Conservation (phyloP, 805 yeast genomes). For the Cyberlindnera xylosilytica region DNA sequence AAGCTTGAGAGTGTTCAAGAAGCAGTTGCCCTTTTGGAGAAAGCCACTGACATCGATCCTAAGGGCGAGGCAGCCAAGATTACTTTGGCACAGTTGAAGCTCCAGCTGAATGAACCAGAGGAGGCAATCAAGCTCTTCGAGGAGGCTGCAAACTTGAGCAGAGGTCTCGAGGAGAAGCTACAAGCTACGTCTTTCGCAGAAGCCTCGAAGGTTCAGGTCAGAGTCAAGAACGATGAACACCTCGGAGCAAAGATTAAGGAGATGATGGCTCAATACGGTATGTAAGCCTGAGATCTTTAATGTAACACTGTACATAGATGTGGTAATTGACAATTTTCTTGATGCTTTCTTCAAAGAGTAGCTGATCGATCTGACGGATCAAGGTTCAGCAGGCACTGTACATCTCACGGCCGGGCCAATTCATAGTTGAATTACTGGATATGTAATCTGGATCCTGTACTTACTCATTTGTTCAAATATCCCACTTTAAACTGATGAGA, state of each 20-base stretch:
- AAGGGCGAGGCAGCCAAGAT: slow-evolving; percentile 85
- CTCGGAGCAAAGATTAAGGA: slow-evolving; percentile 62
- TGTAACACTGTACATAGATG: no score
- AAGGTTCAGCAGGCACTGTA: no score
- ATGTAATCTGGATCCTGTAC: no score
- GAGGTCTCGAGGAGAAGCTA: slow-evolving; percentile 81
- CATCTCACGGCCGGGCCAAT: no score
- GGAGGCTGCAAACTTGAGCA: slow-evolving; percentile 76
- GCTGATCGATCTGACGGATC: no score
- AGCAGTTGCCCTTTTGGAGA: slow-evolving; percentile 62
- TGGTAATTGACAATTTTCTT: no score
- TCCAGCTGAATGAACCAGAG: slow-evolving; percentile 78
- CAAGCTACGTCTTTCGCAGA: slow-evolving; percentile 91
- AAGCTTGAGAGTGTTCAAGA: slow-evolving; percentile 42
- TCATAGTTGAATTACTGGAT: no score
- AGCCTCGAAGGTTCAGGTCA: slow-evolving; percentile 86
- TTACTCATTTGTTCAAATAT: no score
- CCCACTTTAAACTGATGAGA: no score
- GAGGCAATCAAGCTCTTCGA: slow-evolving; percentile 82
- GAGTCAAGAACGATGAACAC: slow-evolving; percentile 67
- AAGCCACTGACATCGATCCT: slow-evolving; percentile 83
- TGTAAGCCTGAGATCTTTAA: no score
- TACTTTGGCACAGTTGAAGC: slow-evolving; percentile 86
- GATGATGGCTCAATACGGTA: slow-evolving; percentile 42
- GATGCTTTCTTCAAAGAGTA: no score